Evolutionary conservation across 1,284 basidiomycete species (phyloP), one percentile per base, ranked within the genome.

Genomic region (Apiotrichum mycotoxinovorans): DNA sequence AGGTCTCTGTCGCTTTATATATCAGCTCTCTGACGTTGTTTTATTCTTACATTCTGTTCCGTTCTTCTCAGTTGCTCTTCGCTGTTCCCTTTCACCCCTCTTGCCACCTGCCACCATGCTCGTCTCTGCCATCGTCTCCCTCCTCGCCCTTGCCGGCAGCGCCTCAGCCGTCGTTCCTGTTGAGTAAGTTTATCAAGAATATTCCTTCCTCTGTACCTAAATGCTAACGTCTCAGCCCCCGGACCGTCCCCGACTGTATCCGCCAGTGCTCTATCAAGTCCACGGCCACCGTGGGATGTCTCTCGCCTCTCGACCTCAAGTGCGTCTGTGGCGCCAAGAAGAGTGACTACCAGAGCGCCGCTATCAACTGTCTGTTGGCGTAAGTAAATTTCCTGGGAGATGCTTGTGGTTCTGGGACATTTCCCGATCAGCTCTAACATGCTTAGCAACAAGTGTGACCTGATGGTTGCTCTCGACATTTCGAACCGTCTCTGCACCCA

Each of bases 211-310:
- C 17, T 41, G n/a, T 5, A 10, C 40, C 20, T 7, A 27, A 12
- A 30, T 5, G 30, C 30, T 30, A 30, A 30, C 49, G 8, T 1
- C 25, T 4, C 42, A 52, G 42, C 51, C 51, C 51, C 34, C 35
- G 43, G 33, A 44, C 33, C 23, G 35, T 38, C 42, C 20, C 43
- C 34, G 10, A 15, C 5, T 52, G 42, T 27, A n/a, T 52, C 43
- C 42, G 41, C 9, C 10, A n/a, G 30, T 52, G 51, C 25, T 37
- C 51, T 18, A 43, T 52, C 34, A 25, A 44, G 23, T 42, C 42
- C 2, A 20, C 51, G 33, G 34, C n/a, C 27, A 15, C 42, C 12
- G 42, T 25, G 34, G 51, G 42, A 23, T 52, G 51, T 33, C 7
- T 37, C 22, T 35, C 23, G 14, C 51, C 51, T 12, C 51, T 52